Evolutionary conservation across 495 filamentous ascomycete genomes (phyloP), one percentile per base, ranked within the genome.

Genomic region (Friedmanniomyces endolithicus): DNA sequence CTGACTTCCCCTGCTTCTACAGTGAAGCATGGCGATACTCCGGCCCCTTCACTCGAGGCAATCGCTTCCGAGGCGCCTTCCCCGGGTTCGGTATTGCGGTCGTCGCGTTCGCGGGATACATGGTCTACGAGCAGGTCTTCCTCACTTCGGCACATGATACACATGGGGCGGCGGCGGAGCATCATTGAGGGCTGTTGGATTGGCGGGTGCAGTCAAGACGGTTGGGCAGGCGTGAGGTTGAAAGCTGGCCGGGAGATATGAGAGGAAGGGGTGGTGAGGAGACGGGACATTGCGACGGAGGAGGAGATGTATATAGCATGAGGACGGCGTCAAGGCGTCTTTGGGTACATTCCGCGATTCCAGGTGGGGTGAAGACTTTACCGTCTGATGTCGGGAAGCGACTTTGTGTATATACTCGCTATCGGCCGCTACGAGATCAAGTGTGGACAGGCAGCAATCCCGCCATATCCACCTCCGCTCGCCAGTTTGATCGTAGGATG

Each of bases 11-110:
- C 27, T 9, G 3, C 27, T 31, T 31, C 27, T 31, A 43, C 68
- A 98, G 92, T 58, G 92, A 98, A 71, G 75, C 85, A 67, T 98
- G 92, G 92, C 82, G 92, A 63, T 96, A 94, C 74, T 81, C 80
- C 46, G 94, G 90, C 60, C 84, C 81, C 40, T 97, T 96, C 77
- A 82, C 81, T 53, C 79, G 90, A 50, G 85, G 71, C 69, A 90
- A 94, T 73, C 86, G 92, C 22, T 94, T 95, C 75, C 86, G 79
- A 70, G 73, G 79, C 53, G 73, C 81, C 52, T 85, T 98, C 70
- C 92, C 92, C 27, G 92, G 92, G 47, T 73, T 98, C 48, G 94
- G 92, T 44, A 92, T 87, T 58, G 92, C 88, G 6, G 84, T 83
- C 9, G 90, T 90, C 44, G 89, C 89, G 11, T 98, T 98, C 69